A percentile compares a stretch with the other conserved stretches of the same genome.
Evolutionary conservation across 2,329 filamentous ascomycete species (phyloP).

Genomic region (Diaporthe sp.): DNA sequence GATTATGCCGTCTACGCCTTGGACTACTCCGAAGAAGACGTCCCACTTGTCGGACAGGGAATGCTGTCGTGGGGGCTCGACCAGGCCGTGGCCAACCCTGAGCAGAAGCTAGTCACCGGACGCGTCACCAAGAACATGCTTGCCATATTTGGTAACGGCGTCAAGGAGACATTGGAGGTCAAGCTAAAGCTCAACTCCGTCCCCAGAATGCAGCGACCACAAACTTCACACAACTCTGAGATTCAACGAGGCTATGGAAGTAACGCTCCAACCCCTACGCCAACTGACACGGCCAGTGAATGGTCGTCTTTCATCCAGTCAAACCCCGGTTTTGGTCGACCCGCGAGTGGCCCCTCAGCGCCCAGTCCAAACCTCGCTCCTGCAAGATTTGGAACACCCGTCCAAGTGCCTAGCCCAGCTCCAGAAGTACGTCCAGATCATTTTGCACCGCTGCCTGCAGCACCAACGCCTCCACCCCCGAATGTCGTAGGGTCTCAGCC

Average conservation of each 20-base stretch:
- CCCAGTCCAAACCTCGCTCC: conserved; percentile 53
- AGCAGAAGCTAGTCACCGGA: conserved; percentile 84
- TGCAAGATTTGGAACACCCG: conserved; percentile 40
- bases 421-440: conserved; percentile 38
- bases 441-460: conserved; percentile 19
- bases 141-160: conserved; percentile 85
- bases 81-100: conserved; percentile 66
- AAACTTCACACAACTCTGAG: conserved; percentile 44
- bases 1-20: conserved; percentile 98
- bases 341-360: conserved; percentile 49
- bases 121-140: conserved; percentile 89
- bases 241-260: conserved; percentile 40
- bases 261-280: conserved; percentile 53
- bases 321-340: conserved; percentile 69
- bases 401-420: conserved; percentile 38
- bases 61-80: conserved; percentile 89
- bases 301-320: conserved; percentile 85
- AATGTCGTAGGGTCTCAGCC: conserved; percentile 35
- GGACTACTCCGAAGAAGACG: conserved; percentile 96
- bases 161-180: conserved; percentile 92
- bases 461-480: conserved; percentile 41
- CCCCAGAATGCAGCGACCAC: conserved; percentile 63
- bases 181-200: conserved; percentile 89
- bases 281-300: conserved; percentile 74
- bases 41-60: conserved; percentile 93